A percentile compares a stretch with the other conserved stretches of the same genome.
These are phyloP conservation scores for Fomitopsis serialis DNA, from an alignment of 768 basidiomycete species.

Conservation along the genomic window DNA sequence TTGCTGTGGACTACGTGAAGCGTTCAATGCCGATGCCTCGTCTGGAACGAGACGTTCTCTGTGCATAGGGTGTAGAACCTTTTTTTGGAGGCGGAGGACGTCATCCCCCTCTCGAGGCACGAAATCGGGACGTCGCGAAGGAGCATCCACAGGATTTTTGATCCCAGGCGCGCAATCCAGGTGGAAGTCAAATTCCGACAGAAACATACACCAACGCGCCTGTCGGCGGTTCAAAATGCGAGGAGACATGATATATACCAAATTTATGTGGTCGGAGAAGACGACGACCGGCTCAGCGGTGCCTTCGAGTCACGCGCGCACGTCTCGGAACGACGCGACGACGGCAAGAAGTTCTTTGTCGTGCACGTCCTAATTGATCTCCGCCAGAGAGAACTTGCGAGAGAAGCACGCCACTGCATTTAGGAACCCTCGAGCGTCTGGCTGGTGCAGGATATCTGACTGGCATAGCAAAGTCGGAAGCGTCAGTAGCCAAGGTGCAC, in stretches of 20 bases:
- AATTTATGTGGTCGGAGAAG: conserved; percentile 18
- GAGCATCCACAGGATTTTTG: no score
- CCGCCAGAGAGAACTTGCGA: background rate
- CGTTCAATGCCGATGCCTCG: no score
- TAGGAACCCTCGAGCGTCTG: background rate
- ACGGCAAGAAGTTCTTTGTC: conserved; percentile 6
- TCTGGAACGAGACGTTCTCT: no score
- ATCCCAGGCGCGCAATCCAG: no score
- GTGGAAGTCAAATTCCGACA: no score
- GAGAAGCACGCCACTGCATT: conserved; percentile 3
- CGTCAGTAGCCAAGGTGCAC: conserved; percentile 5
- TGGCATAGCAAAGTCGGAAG: conserved; percentile 4
- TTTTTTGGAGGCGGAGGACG: no score
- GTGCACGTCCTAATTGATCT: conserved; percentile 2
- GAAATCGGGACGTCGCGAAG: no score
- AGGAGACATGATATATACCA: conserved; percentile 20
- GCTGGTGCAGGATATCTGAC: conserved; percentile 5
- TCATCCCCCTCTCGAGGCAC: no score
- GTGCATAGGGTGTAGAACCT: no score
- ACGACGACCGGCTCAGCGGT: conserved; percentile 20
- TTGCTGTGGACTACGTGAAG: no score
- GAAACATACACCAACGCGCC: no score
- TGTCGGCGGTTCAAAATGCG: no score
- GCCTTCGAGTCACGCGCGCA: conserved; percentile 17
- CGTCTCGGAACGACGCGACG: conserved; percentile 15